phyloP scores from a whole-genome alignment of 768 basidiomycete genomes.

The Crassisporium funariophilum region DNA sequence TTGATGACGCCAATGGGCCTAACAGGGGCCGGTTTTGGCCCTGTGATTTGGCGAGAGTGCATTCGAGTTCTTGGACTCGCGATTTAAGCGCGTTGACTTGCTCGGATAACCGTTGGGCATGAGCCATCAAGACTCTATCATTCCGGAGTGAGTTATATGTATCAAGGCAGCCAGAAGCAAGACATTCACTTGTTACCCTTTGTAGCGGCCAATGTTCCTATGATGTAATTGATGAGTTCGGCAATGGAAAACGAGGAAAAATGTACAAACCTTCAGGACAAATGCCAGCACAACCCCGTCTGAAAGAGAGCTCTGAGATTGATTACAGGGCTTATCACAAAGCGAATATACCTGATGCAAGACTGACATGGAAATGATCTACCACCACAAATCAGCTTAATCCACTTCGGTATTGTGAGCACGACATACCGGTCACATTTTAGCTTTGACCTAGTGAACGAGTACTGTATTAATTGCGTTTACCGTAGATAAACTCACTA shows the following conservation, averaged over 20 bases:
- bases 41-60: constrained; percentile 34
- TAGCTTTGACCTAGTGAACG: constrained; percentile 46
- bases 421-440: constrained; percentile 55
- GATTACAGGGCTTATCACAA: neutral
- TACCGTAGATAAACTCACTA: neutral
- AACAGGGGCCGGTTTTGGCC: constrained; percentile 19
- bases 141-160: neutral
- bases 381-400: too few relatives aligned
- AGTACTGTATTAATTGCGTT: neutral
- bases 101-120: constrained; percentile 47
- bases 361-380: constrained; percentile 58
- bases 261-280: constrained; percentile 48
- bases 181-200: constrained; percentile 55
- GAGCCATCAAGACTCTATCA: constrained; percentile 51
- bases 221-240: neutral
- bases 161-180: too few relatives aligned
- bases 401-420: too few relatives aligned
- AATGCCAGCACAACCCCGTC: constrained; percentile 52
- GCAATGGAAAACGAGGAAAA: neutral
- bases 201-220: constrained; percentile 52
- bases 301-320: constrained; percentile 17
- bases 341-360: constrained; percentile 40
- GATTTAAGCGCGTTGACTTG: constrained; percentile 45
- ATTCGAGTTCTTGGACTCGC: constrained; percentile 49
- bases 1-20: constrained; percentile 4